Base-by-base conservation (phyloP, 2,329 filamentous ascomycete genomes). In the Exophiala bonariae region DNA sequence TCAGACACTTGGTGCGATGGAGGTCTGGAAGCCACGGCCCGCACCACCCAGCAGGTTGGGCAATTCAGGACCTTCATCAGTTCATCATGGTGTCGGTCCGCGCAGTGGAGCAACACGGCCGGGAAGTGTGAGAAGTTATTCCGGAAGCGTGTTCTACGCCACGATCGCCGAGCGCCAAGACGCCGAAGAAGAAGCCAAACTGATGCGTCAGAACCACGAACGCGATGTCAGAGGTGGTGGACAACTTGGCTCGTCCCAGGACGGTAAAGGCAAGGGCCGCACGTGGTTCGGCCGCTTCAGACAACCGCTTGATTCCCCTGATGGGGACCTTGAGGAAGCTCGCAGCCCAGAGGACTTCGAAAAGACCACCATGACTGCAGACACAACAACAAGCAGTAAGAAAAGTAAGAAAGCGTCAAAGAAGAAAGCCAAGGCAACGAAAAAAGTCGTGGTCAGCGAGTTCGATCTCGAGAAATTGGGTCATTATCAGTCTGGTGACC, bases 401-500 rank as follows among this genome's bases (percentile, higher is more conserved):
- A 47, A 30, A 18, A 33, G 22, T 11, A 44, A 34, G 10, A 52
- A 49, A 33, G 39, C 23, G 11, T n/a, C n/a, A n/a, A 37, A 33
- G 14, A 50, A 50, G 26, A 51, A 44, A 37, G 55, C 52, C 23
- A 52, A 49, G 26, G 65, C 69, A 51, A 61, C 55, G 22, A 57
- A 64, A 33, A 54, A 68, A 46, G 58, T 70, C 35, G 54, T 67
- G 3, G 55, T 71, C 31, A 65, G 70, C 35, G 70, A 74, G 45
- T 69, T 74, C 36, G 71, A 74, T 54, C 60, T 74, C 7, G 71
- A 73, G 37, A 70, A 67, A 32, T 70, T 74, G 26, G 68, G 68
- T 10, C 65, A 64, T 5, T 71, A 69, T 47, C 65, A 63, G 16
- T 51, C 50, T n/a, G 59, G 64, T 11, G 66, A 63, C 14, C 61